phyloP scores from a whole-genome alignment of 192 early-diverging fungal species.

The Dimargaris xerosporica region DNA sequence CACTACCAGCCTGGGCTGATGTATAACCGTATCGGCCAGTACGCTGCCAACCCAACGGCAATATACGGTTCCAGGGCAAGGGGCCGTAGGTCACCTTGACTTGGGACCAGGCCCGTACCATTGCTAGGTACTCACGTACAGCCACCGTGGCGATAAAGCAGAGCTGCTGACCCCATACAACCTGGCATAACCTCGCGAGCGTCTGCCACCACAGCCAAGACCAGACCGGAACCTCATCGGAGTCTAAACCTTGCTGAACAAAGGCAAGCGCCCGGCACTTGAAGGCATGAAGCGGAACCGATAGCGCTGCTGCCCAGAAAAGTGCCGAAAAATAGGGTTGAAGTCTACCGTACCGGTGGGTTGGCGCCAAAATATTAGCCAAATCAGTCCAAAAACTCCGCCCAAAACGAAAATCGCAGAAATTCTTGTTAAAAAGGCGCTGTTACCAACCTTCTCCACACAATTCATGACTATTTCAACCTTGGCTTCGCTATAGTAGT shows the following conservation, averaged over 20 bases:
- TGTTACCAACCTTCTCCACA: not conserved
- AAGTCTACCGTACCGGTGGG: not conserved
- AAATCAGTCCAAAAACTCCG: not conserved
- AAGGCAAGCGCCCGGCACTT: not conserved
- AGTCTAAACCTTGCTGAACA: too few relatives aligned
- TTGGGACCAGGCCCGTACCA: too few relatives aligned
- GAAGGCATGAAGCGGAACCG: conserved; percentile 6
- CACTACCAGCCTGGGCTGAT: not conserved
- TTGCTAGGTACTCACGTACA: too few relatives aligned
- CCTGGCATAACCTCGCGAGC: too few relatives aligned
- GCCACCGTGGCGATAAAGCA: too few relatives aligned
- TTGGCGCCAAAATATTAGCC: not conserved
- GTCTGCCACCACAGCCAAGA: too few relatives aligned
- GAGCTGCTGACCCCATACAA: too few relatives aligned
- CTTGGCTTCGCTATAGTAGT: not conserved
- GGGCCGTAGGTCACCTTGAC: too few relatives aligned
- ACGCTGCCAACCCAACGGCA: too few relatives aligned
- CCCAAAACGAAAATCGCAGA: not conserved
- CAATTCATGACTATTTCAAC: not conserved
- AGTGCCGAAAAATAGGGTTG: conserved; percentile 10
- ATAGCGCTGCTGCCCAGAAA: conserved; percentile 10
- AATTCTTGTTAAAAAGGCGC: not conserved
- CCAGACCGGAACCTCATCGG: too few relatives aligned
- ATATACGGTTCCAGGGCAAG: too few relatives aligned
- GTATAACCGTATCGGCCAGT: too few relatives aligned